Evolutionary conservation across 129 eudicot genomes (phyloP).

Genomic region (Oenanthe sinensis): DNA sequence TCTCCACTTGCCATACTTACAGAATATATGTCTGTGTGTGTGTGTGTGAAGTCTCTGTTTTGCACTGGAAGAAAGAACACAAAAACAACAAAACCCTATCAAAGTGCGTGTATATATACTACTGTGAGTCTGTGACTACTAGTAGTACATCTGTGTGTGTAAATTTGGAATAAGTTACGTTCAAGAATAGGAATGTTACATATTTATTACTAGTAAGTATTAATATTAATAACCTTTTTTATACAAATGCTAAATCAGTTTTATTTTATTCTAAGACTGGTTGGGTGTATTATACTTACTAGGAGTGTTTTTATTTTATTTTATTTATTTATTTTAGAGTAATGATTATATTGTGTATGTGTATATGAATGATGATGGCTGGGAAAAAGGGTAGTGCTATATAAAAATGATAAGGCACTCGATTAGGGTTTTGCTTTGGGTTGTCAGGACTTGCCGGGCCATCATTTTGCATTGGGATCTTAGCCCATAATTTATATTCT

Average conservation of each 20-base stretch:
- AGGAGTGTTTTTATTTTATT: too few species aligned
- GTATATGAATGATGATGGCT: constrained; percentile 26
- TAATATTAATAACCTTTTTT: too few species aligned
- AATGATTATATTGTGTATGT: neutral
- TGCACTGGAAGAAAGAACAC: neutral
- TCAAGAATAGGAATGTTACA: neutral
- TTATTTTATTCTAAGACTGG: neutral
- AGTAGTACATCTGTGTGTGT: neutral
- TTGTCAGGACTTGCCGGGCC: constrained; percentile 1
- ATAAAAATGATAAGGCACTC: constrained; percentile 14
- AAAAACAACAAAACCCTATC: neutral
- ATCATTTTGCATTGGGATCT: neutral
- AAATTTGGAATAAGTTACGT: neutral
- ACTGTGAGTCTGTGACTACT: too few species aligned
- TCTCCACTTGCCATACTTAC: constrained; percentile 27
- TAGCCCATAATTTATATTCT: neutral
- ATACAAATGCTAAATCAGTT: neutral
- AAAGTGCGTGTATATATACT: neutral
- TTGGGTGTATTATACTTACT: neutral
- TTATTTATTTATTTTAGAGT: neutral
- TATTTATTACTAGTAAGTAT: neutral
- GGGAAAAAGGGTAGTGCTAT: constrained; percentile 1
- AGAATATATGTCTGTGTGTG: neutral
- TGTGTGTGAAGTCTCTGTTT: neutral
- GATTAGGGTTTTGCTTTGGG: constrained; percentile 15